These are phyloP conservation scores for Xylaria sp. DNA, from an alignment of 2,329 filamentous ascomycete genomes.

Conservation along the genomic window DNA sequence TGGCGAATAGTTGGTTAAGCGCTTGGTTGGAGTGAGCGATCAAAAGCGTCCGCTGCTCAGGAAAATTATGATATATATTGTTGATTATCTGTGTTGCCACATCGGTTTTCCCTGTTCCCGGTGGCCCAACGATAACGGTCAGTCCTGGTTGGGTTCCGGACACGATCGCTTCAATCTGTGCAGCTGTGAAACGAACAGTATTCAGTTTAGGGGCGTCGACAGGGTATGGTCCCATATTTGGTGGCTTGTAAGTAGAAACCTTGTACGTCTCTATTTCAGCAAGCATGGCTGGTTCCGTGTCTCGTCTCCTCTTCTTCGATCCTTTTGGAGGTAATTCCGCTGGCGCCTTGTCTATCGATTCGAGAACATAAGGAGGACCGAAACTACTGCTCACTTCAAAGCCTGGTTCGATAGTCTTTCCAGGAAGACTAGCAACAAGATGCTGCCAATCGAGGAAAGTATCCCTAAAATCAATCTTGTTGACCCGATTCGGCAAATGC, in stretches of 20 bases:
- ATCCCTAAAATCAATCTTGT: conserved; percentile 86
- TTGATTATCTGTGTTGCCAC: conserved; percentile 98
- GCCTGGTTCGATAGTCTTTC: conserved; percentile 80
- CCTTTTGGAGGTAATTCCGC: conserved; percentile 60
- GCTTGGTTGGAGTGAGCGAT: conserved; percentile 98
- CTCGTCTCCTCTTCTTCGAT: conserved; percentile 87
- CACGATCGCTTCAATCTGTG: conserved; percentile 89
- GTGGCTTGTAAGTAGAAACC: conserved; percentile 88
- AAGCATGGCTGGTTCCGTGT: conserved; percentile 70
- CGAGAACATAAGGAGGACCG: conserved; percentile 84
- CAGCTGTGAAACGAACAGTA: conserved; percentile 83
- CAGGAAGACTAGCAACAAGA: conserved; percentile 86
- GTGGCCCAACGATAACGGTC: conserved; percentile 91
- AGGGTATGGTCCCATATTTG: conserved; percentile 88
- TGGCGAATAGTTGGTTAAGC: conserved; percentile 95
- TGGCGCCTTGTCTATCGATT: conserved; percentile 63
- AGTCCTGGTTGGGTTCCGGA: conserved; percentile 94
- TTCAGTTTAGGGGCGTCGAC: conserved; percentile 84
- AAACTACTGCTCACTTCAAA: conserved; percentile 75
- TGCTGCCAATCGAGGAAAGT: conserved; percentile 97
- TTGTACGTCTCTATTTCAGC: conserved; percentile 71
- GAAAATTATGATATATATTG: conserved; percentile 98
- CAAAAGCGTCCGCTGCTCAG: conserved; percentile 85
- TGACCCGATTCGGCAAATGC: conserved; percentile 76
- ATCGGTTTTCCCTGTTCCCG: conserved; percentile 98